A percentile compares a stretch with the other conserved stretches of the same genome.
Conservation (phyloP, 2,329 filamentous ascomycete species). For the Exophiala xenobiotica region DNA sequence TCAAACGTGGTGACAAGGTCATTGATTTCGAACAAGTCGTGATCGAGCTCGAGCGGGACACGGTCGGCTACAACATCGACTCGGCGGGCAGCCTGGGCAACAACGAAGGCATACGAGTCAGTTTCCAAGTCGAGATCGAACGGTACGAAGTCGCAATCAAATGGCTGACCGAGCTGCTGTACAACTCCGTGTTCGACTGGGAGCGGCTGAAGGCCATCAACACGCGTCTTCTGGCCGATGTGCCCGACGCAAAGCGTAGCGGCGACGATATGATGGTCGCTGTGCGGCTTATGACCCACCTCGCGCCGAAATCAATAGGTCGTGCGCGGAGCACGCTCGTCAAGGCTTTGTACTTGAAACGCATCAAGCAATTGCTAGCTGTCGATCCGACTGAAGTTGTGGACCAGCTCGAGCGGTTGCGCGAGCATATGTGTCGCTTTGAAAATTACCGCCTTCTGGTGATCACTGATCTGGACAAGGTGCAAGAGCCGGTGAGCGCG, state of each 20-base stretch:
- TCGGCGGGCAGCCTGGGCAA: slow-evolving; percentile 69
- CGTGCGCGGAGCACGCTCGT: slow-evolving; percentile 80
- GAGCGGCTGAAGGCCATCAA: slow-evolving; percentile 63
- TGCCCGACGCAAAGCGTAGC: slow-evolving; percentile 87
- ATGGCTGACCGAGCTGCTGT: slow-evolving; percentile 84
- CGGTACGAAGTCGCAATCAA: slow-evolving; percentile 80
- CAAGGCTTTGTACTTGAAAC: slow-evolving; percentile 81
- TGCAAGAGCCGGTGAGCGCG: slow-evolving; percentile 71
- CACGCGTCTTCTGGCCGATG: slow-evolving; percentile 82
- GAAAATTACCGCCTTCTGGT: slow-evolving; percentile 84
- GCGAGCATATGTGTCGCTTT: slow-evolving; percentile 73
- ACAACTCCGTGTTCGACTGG: slow-evolving; percentile 83
- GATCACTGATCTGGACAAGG: slow-evolving; percentile 73
- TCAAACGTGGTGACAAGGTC: slow-evolving; percentile 70
- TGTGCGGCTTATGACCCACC: slow-evolving; percentile 74
- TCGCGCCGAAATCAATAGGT: slow-evolving; percentile 70
- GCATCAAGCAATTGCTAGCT: slow-evolving; percentile 76
- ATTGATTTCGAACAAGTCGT: slow-evolving; percentile 91
- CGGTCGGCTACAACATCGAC: slow-evolving; percentile 76
- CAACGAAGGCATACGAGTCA: slow-evolving; percentile 75
- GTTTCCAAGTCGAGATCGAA: slow-evolving; percentile 81
- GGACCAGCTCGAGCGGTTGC: slow-evolving; percentile 72
- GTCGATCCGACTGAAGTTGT: slow-evolving; percentile 75
- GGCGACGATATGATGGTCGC: slow-evolving; percentile 63
- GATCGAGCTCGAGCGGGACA: slow-evolving; percentile 85